phyloP scores from a whole-genome alignment of 495 filamentous ascomycete genomes.

The Penicillium taxi region DNA sequence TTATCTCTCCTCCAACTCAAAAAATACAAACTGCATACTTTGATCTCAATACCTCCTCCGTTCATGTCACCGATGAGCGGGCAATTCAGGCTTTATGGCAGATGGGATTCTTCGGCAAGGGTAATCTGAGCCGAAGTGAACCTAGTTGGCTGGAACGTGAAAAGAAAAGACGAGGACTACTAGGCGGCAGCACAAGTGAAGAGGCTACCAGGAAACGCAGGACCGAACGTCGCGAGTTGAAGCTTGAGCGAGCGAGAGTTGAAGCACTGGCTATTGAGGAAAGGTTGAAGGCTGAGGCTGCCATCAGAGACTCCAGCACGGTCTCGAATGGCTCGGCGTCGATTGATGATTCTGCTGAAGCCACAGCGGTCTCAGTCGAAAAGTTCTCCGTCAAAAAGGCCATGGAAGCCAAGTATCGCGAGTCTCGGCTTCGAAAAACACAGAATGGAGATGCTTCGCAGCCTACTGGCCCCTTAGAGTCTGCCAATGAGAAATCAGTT shows the following conservation, averaged over 20 bases:
- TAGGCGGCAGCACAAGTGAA: constrained; percentile 61
- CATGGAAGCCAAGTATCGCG: constrained; percentile 28
- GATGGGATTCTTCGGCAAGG: constrained; percentile 93
- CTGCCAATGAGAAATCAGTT: constrained; percentile 48
- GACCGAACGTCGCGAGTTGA: constrained; percentile 72
- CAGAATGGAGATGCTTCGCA: constrained; percentile 6
- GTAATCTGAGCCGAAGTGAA: constrained; percentile 83
- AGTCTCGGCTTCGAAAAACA: constrained; percentile 7
- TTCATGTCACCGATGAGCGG: constrained; percentile 72
- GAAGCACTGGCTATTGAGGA: constrained; percentile 73
- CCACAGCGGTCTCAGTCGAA: constrained; percentile 16
- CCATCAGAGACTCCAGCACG: constrained; percentile 24
- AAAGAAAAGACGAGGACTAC: constrained; percentile 57
- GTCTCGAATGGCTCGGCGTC: constrained; percentile 7
- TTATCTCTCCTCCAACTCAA: constrained; percentile 61
- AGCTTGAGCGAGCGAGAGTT: constrained; percentile 79
- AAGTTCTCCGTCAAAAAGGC: constrained; percentile 38
- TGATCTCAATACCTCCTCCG: constrained; percentile 66
- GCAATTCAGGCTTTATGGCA: constrained; percentile 83
- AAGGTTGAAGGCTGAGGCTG: constrained; percentile 55
- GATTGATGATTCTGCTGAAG: constrained; percentile 15
- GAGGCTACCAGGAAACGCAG: constrained; percentile 69
- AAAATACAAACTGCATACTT: constrained; percentile 68
- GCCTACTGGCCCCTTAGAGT: constrained; percentile 2
- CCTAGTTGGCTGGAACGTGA: constrained; percentile 86